phyloP scores from a whole-genome alignment of 371 early-diverging fungal species.

The Zychaea mexicana region DNA sequence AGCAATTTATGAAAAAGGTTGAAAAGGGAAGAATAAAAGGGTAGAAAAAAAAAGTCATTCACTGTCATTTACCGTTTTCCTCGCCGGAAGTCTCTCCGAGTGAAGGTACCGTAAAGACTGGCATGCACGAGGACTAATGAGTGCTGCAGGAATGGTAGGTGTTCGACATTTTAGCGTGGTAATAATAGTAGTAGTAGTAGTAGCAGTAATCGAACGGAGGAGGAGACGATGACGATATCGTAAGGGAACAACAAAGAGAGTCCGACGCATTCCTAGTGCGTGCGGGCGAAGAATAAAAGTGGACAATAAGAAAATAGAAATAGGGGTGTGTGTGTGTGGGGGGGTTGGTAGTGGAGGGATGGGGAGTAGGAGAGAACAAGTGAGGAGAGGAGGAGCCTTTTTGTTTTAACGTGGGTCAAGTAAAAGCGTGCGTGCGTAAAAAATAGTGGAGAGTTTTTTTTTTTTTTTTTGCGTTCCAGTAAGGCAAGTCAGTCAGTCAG shows the following conservation, averaged over 20 bases:
- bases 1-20: too few relatives aligned
- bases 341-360: too few relatives aligned
- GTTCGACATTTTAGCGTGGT: background rate
- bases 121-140: background rate
- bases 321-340: background rate
- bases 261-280: constrained; percentile 4
- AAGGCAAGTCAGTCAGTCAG: too few relatives aligned
- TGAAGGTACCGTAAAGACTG: background rate
- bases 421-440: too few relatives aligned
- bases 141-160: background rate
- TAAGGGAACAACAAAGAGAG: constrained; percentile 4
- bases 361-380: too few relatives aligned
- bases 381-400: too few relatives aligned
- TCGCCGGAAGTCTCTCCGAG: background rate
- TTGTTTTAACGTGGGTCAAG: too few relatives aligned
- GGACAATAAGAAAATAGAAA: background rate
- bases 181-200: too few relatives aligned
- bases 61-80: background rate
- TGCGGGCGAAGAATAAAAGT: background rate
- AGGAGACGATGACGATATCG: constrained; percentile 3
- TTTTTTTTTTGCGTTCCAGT: too few relatives aligned
- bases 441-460: too few relatives aligned
- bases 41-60: background rate
- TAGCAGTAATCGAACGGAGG: background rate
- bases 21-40: background rate